Base-by-base conservation (phyloP, 1,284 basidiomycete species). In the Cutaneotrichosporon mucoides region DNA sequence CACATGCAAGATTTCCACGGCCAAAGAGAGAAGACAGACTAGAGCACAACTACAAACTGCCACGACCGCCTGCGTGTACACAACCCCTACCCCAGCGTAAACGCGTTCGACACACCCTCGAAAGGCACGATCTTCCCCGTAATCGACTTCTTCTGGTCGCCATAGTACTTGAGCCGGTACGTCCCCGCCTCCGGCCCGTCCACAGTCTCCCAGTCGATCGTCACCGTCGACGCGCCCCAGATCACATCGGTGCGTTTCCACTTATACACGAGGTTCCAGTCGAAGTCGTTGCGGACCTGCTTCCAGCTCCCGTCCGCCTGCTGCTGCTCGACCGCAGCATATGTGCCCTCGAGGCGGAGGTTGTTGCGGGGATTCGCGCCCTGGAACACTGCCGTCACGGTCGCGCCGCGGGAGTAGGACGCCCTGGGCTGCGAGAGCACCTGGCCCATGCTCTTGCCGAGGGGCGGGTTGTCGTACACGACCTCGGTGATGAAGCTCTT, bases 351-450 rank as follows among this genome's bases (percentile, higher is more conserved):
- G 38, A 63, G 55, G 6, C 61, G 61, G 7, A 63, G 55, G 52
- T 63, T 60, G 55, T 63, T 63, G 43, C 61, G 57, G 24, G 61
- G 61, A 52, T 60, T 63, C 9, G 61, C 55, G 16, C 38, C 61
- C 52, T 55, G 52, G 55, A 60, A 63, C 16, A 8, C 5, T 1
- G 53, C 61, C 3, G 8, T 16, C n/a, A 45, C 57, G 7, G 34
- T n/a, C 5, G 11, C 16, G 13, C 61, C 61, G 11, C 12, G 35
- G 15, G 33, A 2, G 52, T 47, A 45, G 15, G 45, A 24, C 5
- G 10, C 34, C 1, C 41, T 8, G 7, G 61, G 61, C 52, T 59
- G 47, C 3, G 48, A n/a, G n/a, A 57, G 37, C 4, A 50, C 46
- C 38, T 56, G 33, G 10, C 61, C 61, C 10, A 63, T 49, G 15